Base-by-base conservation (phyloP, 1,139 yeast species). In the Scheffersomyces titani region DNA sequence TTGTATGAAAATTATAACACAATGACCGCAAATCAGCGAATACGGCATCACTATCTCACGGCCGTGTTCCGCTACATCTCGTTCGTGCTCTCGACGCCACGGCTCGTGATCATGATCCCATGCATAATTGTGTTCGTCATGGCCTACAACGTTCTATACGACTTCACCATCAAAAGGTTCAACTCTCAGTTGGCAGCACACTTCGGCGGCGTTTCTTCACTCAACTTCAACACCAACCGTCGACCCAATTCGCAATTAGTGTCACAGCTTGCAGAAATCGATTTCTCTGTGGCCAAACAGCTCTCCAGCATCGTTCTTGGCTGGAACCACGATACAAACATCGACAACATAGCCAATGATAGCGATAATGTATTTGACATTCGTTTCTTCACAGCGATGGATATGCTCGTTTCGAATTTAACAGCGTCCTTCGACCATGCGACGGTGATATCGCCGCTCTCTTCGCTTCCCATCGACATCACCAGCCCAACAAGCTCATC, bases 71-170 rank as follows among this genome's bases (percentile, higher is more conserved):
- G 51, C 51, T 56, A 57, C 53, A 61, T 65, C n/a, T 53, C 63
- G 11, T 24, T 59, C 44, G 50, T 62, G 20, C 58, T 65, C 49
- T 54, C 63, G 19, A 59, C 59, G 46, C 75, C 75, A 5, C 63
- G 63, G 50, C 48, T 59, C 6, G 55, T 62, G 48, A 67, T 70
- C 19, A 54, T 70, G 51, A 50, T 70, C 19, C 73, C 74, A 19
- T 61, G 67, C 19, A 51, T 71, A 9, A 20, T 62, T 16, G 60
- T 65, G 24, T 70, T 71, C 52, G 53, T 68, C 6, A 49, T 66
- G 20, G 66, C 73, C 2, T 71, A 71, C 61, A 62, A 65, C 47
- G 66, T 70, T 50, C 51, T 63, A 20, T 70, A 69, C 51, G 73
- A 69, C 57, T 62, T 64, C 51, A 59, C 69, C 22, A 58, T 69